Conservation (phyloP, 1,284 basidiomycete species). For the Cystobasidiaceae sp. region DNA sequence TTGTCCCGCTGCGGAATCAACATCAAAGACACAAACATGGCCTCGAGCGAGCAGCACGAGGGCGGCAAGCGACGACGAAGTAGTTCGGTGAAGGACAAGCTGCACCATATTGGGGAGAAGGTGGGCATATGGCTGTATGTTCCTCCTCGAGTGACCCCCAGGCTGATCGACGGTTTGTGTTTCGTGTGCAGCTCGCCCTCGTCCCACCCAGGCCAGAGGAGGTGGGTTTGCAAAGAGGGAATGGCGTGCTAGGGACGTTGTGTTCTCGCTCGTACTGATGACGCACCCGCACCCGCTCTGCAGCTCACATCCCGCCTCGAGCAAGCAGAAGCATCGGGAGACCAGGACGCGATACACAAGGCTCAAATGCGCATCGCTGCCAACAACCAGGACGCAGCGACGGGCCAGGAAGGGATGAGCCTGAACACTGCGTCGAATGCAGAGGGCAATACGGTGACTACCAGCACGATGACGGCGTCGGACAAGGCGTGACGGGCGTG, state of each 20-base stretch:
- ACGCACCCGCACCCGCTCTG: background rate
- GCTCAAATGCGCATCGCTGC: slow-evolving; percentile 15
- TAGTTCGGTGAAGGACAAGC: slow-evolving; percentile 25
- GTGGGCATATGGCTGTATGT: background rate
- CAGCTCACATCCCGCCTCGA: slow-evolving; percentile 22
- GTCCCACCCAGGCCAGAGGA: slow-evolving; percentile 27
- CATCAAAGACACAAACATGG: no score
- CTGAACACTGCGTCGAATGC: no score
- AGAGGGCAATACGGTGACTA: no score
- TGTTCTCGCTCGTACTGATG: background rate
- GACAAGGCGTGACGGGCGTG: no score
- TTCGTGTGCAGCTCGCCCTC: slow-evolving; percentile 13
- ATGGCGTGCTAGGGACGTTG: background rate
- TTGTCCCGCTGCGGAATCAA: no score
- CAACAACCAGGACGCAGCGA: slow-evolving; percentile 15
- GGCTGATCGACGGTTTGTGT: background rate
- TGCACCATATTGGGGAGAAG: slow-evolving; percentile 32
- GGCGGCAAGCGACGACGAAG: background rate
- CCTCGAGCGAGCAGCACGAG: no score
- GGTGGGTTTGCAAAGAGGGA: background rate
- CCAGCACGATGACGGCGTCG: no score
- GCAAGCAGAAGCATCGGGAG: slow-evolving; percentile 1
- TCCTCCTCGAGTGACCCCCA: background rate
- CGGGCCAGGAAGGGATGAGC: slow-evolving; percentile 1
- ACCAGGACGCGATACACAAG: slow-evolving; percentile 18